Evolutionary conservation across 805 yeast species (phyloP), one percentile per base, ranked within the genome.

Genomic region (Tetrapisispora iriomotensis): DNA sequence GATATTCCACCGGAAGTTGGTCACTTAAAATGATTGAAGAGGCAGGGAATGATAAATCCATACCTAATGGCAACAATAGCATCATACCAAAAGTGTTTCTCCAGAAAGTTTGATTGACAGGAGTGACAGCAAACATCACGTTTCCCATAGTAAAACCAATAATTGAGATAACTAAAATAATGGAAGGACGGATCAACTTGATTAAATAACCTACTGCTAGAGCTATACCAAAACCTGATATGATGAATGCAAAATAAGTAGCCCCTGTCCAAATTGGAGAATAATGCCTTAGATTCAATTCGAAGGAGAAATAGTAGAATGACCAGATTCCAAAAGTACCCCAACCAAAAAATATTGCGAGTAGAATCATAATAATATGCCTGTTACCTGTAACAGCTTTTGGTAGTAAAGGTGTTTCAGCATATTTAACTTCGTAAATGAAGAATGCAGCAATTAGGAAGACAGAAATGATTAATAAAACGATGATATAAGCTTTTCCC

Each of bases 1-100:
- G 92, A 47, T 77, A 75, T 42, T 70, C 65, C 35, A 65, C 56
- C 0, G 88, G 87, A 27, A 82, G 62, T 34, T 62, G 63, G 43
- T 76, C 77, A 7, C 80, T 71, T 30, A 82, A 56, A 12, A 79
- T 68, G 36, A 82, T 66, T 0, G 86, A 74, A 0, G 82, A 77
- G 1, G 88, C 79, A 0, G 92, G 90, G 56, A 81, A 82, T 21
- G 83, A 75, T 55, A 78, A 62, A 54, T 82, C 90, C 87, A 82
- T 80, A 2, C 86, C 94, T 67, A 77, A 79, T 12, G 78, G 71
- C 5, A 75, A 60, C 6, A 82, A 59, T 14, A 77, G 47, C 66
- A 72, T 65, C 23, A 72, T 69, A 3, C 79, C 77, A 50, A 82
- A 68, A 2, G 73, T 57, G 51, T 75, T 67, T 7, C 69, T 64